These are phyloP conservation scores for Candida vartiovaarae DNA, from an alignment of 805 yeast genomes.

Conservation along the genomic window DNA sequence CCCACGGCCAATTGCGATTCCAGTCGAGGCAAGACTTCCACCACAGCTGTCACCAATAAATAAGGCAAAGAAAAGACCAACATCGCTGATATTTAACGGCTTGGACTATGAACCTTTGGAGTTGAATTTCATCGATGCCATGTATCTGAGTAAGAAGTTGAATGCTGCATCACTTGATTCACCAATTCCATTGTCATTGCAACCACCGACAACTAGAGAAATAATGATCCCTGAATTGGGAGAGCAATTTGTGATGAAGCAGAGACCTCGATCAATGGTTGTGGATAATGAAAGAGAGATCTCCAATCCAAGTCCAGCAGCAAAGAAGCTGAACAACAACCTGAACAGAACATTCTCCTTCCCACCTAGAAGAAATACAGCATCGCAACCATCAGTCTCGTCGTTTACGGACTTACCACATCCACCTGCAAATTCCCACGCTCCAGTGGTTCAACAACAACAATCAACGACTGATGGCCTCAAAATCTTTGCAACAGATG, in stretches of 20 bases:
- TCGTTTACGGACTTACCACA: slow-evolving; percentile 4
- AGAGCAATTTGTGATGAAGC: not conserved
- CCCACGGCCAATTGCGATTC: slow-evolving; percentile 28
- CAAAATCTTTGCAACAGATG: slow-evolving; percentile 1
- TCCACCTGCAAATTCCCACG: not conserved
- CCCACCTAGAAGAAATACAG: slow-evolving; percentile 11
- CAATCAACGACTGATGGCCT: not conserved
- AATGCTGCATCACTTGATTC: not conserved
- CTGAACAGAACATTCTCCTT: slow-evolving; percentile 21
- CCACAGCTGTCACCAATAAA: slow-evolving; percentile 31
- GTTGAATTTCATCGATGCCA: slow-evolving; percentile 5
- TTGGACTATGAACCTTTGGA: slow-evolving; percentile 26
- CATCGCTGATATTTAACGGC: slow-evolving; percentile 31
- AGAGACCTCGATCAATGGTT: not conserved
- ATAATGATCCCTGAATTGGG: slow-evolving; percentile 2
- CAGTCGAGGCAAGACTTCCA: slow-evolving; percentile 30
- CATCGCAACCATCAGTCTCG: not conserved
- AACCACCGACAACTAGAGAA: not conserved
- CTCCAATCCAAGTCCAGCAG: slow-evolving; percentile 22
- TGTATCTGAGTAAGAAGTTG: slow-evolving; percentile 4
- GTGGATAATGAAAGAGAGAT: slow-evolving; percentile 22
- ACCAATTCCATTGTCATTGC: not conserved
- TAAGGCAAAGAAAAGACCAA: slow-evolving; percentile 21
- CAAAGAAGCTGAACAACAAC: slow-evolving; percentile 17
- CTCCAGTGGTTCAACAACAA: not conserved